Evolutionary conservation across 2,329 filamentous ascomycete species (phyloP).

Genomic region (Claviceps sp.): DNA sequence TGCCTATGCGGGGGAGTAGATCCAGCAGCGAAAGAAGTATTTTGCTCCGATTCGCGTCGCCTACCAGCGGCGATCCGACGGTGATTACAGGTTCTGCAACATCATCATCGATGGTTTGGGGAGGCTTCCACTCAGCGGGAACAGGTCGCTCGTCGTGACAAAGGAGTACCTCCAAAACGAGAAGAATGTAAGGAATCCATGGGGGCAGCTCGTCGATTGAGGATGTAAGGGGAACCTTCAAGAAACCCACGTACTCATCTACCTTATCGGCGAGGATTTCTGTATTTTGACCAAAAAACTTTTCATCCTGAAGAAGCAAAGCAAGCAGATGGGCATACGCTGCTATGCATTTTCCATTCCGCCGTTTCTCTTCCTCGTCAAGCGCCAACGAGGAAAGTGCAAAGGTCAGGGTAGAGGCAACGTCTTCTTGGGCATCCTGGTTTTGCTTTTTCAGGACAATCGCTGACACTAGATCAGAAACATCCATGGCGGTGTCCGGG

Average conservation of each 20-base stretch:
- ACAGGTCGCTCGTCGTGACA: conserved; percentile 75
- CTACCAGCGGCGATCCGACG: conserved; percentile 44
- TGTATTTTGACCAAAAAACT: conserved; percentile 67
- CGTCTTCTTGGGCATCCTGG: conserved; percentile 49
- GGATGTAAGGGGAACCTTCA: conserved; percentile 55
- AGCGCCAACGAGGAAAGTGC: conserved; percentile 60
- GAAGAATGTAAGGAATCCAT: conserved; percentile 82
- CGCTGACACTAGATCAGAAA: conserved; percentile 72
- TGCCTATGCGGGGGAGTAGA: conserved; percentile 73
- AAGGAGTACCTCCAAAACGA: conserved; percentile 84
- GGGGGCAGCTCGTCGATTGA: conserved; percentile 68
- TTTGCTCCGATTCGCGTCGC: conserved; percentile 49
- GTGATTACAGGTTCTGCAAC: conserved; percentile 43
- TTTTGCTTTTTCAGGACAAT: conserved; percentile 48
- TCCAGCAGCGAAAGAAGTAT: conserved; percentile 71
- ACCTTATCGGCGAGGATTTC: conserved; percentile 67
- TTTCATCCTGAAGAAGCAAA: conserved; percentile 67
- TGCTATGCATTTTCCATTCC: conserved; percentile 50
- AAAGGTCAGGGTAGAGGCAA: conserved; percentile 70
- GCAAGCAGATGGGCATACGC: conserved; percentile 88
- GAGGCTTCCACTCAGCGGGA: conserved; percentile 56
- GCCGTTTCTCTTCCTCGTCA: conserved; percentile 53
- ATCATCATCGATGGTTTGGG: conserved; percentile 34
- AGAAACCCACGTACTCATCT: conserved; percentile 60
- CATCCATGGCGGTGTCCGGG: conserved; percentile 76